Evolutionary conservation across 306 rosid species (phyloP), one percentile per base, ranked within the genome.

Genomic region (Comarum palustre): DNA sequence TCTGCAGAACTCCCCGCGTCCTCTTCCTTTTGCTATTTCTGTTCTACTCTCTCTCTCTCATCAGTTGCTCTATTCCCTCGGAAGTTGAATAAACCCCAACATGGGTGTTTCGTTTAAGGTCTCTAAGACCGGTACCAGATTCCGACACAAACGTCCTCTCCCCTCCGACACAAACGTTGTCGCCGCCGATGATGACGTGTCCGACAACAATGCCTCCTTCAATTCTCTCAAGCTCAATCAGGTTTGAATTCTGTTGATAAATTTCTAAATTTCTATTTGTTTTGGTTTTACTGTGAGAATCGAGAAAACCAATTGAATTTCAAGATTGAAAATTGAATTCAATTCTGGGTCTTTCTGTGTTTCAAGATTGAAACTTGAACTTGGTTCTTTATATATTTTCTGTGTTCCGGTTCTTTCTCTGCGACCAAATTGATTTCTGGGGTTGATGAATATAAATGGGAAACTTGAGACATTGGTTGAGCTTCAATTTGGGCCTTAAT

Each of bases 21-120:
- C 3, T 31, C 3, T 3, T 3, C 34, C 3, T 19, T 41, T 45
- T 31, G 20, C 54, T 19, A 29, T 14, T 29, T 59, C 68, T 29
- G 58, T 58, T 6, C 51, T 51, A n/a, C 61, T 59, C n/a, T 14
- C n/a, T 25, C 65, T 59, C 41, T 59, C 75, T 41, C 54, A 39
- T 27, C 24, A 25, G 13, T 27, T 67, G 50, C 54, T 60, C 38
- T 47, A 68, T 47, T 66, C 43, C 42, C 76, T 67, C 57, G 14
- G 41, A 13, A 67, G 34, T 19, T 46, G 59, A 31, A 57, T 14
- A 46, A 59, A 24, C 12, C 47, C 64, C 54, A 34, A 20, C 22
- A 84, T 86, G 90, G 90, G 88, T 10, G 77, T 86, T 57, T 86
- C 90, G 42, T 86, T 86, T 71, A 86, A 86, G 78, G 83, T 86